These are phyloP conservation scores for Megacollybia platyphylla DNA, from an alignment of 1,284 basidiomycete species.

Conservation along the genomic window DNA sequence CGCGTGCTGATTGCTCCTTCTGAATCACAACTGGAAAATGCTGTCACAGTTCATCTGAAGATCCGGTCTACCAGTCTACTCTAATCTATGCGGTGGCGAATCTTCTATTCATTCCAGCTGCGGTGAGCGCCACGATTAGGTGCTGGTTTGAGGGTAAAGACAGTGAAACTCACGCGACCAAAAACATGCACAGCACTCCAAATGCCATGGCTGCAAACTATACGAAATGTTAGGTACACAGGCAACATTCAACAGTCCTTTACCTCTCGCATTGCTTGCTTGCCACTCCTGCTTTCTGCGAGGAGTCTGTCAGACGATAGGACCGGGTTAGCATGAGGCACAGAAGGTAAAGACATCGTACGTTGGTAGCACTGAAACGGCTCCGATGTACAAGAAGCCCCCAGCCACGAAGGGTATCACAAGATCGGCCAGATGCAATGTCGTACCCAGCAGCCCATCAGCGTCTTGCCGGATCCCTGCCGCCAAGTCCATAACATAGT, in stretches of 20 bases:
- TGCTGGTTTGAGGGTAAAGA: conserved; percentile 8
- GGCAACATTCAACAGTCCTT: conserved; percentile 12
- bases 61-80: not conserved
- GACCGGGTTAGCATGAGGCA: conserved; percentile 2
- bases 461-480: conserved; percentile 62
- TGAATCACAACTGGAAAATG: not conserved
- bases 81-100: not conserved
- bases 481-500: conserved; percentile 42
- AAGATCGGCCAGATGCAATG: conserved; percentile 63
- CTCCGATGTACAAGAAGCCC: conserved; percentile 88
- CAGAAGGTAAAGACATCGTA: conserved; percentile 25
- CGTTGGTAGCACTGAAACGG: conserved; percentile 83
- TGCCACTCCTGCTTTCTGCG: conserved; percentile 74
- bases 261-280: conserved; percentile 79
- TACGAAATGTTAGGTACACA: conserved; percentile 8
- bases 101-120: conserved; percentile 76
- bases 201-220: conserved; percentile 84
- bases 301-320: conserved; percentile 41
- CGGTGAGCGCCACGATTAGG: conserved; percentile 11
- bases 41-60: not conserved
- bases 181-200: conserved; percentile 79
- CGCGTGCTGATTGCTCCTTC: not conserved
- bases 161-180: conserved; percentile 62
- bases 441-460: conserved; percentile 69
- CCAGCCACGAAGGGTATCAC: conserved; percentile 13